Base-by-base conservation (phyloP, 306 rosid species). In the Medicago ruthenica region DNA sequence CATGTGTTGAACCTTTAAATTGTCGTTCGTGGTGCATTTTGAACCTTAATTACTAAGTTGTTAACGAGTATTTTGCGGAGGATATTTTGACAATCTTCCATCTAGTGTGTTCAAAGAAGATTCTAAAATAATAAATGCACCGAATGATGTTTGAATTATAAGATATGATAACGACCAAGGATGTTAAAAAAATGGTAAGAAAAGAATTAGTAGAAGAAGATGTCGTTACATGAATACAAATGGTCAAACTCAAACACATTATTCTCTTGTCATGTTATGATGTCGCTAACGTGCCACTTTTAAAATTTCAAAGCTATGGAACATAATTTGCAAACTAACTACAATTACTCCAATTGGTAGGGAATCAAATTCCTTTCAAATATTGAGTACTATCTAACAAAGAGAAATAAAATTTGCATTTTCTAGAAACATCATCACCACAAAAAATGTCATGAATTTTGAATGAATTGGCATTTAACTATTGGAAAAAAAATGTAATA, bases 121-220 rank as follows among this genome's bases (percentile, higher is more conserved):
- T 48, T 39, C 18, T 20, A 41, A 27, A 41, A 51, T 70, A 14
- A 42, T 55, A 42, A 42, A 44, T 16, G 41, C 67, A 24, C 70
- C 65, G 79, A 76, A 76, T 57, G 5, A 54, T 47, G 70, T 44
- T 76, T 62, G 82, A 76, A 81, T 57, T 44, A 20, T 24, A 34
- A 51, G 24, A 21, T 71, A n/a, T 34, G 78, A 76, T 42, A 51
- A 40, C 21, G 73, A 81, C 81, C 40, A 39, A n/a, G 41, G 34
- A 66, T 8, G 10, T 15, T 22, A 22, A 67, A 40, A 14, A 13
- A 14, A 3, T 17, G 7, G 22, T 4, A 64, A 41, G 59, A 53
- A 42, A 41, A 54, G 0, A 27, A 71, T 34, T 50, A 40, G 18
- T 0, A 39, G 73, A 48, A 10, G 45, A 50, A 50, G 58, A 37